These are phyloP conservation scores for Crucihimalaya himalaica DNA, from an alignment of 345 rosid species.

Conservation along the genomic window DNA sequence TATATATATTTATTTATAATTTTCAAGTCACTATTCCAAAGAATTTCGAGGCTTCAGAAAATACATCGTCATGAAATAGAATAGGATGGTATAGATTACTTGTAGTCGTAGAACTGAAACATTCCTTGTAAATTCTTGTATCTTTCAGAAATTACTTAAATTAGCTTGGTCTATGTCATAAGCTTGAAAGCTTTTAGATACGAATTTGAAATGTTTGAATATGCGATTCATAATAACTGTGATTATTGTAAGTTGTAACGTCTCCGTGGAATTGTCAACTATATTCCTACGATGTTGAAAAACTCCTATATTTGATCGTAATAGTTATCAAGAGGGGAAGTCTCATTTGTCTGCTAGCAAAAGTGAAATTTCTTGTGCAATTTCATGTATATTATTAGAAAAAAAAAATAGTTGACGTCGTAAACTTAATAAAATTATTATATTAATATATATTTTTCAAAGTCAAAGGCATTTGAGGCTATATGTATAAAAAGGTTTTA, in stretches of 20 bases:
- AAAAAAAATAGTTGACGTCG: neutral
- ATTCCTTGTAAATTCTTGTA: neutral
- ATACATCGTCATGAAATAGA: too few relatives aligned
- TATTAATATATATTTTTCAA: neutral
- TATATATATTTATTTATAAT: too few relatives aligned
- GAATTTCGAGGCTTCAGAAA: too few relatives aligned
- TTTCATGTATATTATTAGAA: slow-evolving; percentile 14
- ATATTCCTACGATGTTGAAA: neutral
- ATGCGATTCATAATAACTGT: neutral
- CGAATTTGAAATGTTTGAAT: neutral
- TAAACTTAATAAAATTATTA: neutral
- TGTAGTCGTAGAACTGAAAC: neutral
- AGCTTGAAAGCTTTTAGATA: neutral
- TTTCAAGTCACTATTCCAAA: too few relatives aligned
- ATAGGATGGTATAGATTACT: neutral
- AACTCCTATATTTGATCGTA: neutral
- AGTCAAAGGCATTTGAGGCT: neutral
- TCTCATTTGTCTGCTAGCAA: neutral
- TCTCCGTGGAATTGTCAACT: neutral
- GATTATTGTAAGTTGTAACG: neutral
- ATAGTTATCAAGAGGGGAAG: neutral
- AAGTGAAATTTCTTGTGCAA: slow-evolving; percentile 1
- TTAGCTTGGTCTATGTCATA: too few relatives aligned
- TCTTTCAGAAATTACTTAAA: too few relatives aligned
- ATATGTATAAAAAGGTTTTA: slow-evolving; percentile 18